Evolutionary conservation across 202 grass and related monocot genomes (phyloP), one percentile per base, ranked within the genome.

Genomic region (Carex arenaria): DNA sequence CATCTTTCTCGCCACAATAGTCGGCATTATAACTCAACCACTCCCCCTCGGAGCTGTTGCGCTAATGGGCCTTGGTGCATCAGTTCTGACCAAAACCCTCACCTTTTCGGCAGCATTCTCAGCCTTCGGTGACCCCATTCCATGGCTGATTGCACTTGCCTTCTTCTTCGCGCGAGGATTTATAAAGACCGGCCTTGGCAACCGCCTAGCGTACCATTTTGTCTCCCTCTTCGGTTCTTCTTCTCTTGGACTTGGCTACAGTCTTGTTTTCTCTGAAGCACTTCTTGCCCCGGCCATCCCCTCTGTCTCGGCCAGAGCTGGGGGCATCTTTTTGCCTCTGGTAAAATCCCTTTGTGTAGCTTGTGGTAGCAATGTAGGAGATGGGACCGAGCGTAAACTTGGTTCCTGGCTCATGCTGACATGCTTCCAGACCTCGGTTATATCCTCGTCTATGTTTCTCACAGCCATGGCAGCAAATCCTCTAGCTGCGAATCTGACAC

Each of bases 131-230:
- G 96, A 99, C 73, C 96, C 96, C 22, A 99, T 99, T 81, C 93
- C 96, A 1, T 99, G 96, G 96, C 91, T 99, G 86, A 99, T 99
- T 85, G 96, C 93, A 15, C 96, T 99, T 13, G 96, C 96, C 78
- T 99, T 99, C 89, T 99, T 99, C 89, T 99, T 99, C 67, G 96
- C 96, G 0, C 89, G 93, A 1, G 93, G 96, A 0, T 99, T 99
- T 86, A 99, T 99, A 86, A 99, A 99, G 87, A 99, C 96, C 0
- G 93, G 96, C 0, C 91, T 99, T 17, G 93, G 96, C 0, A 95
- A 83, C 64, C 96, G 96, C 28, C 85, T 99, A 15, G 93, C 96
- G 3, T 99, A 95, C 80, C 89, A 85, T 82, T 99, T 99, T 86
- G 96, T 99, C 30, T 85, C 93, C n/a, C 91, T 91, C 10, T 99